phyloP scores from a whole-genome alignment of 2,329 filamentous ascomycete genomes.

The Dactylellina leptospora region DNA sequence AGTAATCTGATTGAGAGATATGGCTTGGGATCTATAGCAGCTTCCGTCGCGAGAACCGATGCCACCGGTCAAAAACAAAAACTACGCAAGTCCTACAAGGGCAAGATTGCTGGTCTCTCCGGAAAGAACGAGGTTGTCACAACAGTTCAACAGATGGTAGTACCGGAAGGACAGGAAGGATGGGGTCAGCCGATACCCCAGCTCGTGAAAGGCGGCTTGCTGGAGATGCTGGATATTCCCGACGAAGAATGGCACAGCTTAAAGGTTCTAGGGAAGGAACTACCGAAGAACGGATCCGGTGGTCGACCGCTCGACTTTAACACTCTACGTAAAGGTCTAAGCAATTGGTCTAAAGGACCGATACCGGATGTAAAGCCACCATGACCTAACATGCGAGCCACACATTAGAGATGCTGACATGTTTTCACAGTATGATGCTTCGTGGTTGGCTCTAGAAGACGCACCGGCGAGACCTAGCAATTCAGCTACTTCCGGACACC shows the following conservation, averaged over 20 bases:
- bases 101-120: conserved; percentile 65
- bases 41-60: conserved; percentile 64
- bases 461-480: conserved; percentile 50
- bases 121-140: conserved; percentile 62
- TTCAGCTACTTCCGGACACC: conserved; percentile 38
- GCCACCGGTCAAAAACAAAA: conserved; percentile 67
- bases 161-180: conserved; percentile 53
- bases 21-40: conserved; percentile 62
- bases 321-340: conserved; percentile 48
- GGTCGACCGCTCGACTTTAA: conserved; percentile 43
- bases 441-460: conserved; percentile 56
- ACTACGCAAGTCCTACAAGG: conserved; percentile 67
- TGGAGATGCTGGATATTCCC: conserved; percentile 60
- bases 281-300: conserved; percentile 54
- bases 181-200: conserved; percentile 54
- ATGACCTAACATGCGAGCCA: not conserved
- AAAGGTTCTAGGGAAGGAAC: conserved; percentile 61
- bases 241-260: conserved; percentile 61
- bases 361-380: conserved; percentile 47
- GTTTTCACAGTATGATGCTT: conserved; percentile 56
- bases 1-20: conserved; percentile 65
- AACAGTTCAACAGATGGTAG: conserved; percentile 61
- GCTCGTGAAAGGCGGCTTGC: conserved; percentile 45
- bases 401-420: conserved; percentile 20
- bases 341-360: conserved; percentile 49